These are phyloP conservation scores for Fusarium pilosicola DNA, from an alignment of 2,329 filamentous ascomycete genomes.

Conservation along the genomic window DNA sequence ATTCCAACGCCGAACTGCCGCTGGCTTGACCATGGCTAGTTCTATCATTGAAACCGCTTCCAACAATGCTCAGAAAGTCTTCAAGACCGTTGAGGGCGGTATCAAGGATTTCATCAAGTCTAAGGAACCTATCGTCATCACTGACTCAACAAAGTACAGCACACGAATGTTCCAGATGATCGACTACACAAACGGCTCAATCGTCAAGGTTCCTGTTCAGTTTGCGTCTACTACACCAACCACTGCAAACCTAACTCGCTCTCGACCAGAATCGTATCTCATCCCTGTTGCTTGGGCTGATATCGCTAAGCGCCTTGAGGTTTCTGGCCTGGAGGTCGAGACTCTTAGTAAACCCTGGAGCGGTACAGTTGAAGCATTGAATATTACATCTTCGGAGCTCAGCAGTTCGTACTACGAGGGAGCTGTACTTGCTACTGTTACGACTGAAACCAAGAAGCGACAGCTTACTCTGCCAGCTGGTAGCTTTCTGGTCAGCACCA, in stretches of 20 bases:
- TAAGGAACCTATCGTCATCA: conserved; percentile 45
- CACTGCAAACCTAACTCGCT: conserved; percentile 43
- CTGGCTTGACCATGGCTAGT: conserved; percentile 43
- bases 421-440: conserved; percentile 36
- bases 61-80: conserved; percentile 43
- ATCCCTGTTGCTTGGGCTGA: conserved; percentile 45
- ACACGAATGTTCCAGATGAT: conserved; percentile 42
- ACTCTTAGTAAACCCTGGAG: conserved; percentile 34
- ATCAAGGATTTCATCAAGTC: conserved; percentile 42
- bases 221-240: conserved; percentile 46
- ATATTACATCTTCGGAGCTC: conserved; percentile 36
- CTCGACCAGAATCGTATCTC: conserved; percentile 46
- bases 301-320: conserved; percentile 41
- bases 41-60: conserved; percentile 45
- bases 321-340: conserved; percentile 42
- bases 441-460: conserved; percentile 24
- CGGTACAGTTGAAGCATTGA: conserved; percentile 44
- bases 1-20: conserved; percentile 44
- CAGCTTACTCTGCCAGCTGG: conserved; percentile 42
- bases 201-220: conserved; percentile 42
- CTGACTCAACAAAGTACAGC: conserved; percentile 37
- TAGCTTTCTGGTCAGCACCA: conserved; percentile 47
- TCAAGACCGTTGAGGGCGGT: conserved; percentile 40
- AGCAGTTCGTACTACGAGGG: conserved; percentile 44
- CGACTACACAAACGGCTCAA: conserved; percentile 38